Conservation (phyloP, 1,284 basidiomycete species). For the Irpex sp. region DNA sequence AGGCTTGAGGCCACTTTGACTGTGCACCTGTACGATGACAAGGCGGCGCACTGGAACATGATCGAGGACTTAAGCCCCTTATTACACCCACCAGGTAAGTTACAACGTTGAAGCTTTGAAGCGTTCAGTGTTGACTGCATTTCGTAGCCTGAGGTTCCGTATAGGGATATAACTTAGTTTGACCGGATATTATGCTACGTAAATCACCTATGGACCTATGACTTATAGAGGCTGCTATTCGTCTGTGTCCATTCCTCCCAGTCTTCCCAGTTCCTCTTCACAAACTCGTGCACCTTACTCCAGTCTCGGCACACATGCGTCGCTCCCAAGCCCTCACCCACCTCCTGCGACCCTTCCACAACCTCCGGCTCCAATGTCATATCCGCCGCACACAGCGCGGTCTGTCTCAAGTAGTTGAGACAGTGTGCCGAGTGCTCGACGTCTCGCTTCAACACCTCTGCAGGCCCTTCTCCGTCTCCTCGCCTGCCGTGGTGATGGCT, state of each 20-base stretch:
- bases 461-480: neutral
- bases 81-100: neutral
- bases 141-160: too few species aligned
- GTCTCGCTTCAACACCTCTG: constrained; percentile 1
- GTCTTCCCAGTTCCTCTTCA: constrained; percentile 8
- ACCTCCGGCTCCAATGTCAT: constrained; percentile 32
- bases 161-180: too few species aligned
- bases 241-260: constrained; percentile 1
- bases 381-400: constrained; percentile 34
- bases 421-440: constrained; percentile 23
- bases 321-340: constrained; percentile 23
- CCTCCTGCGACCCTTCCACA: constrained; percentile 16
- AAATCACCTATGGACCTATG: too few species aligned
- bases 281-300: constrained; percentile 23
- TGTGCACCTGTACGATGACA: neutral
- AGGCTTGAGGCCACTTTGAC: neutral
- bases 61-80: neutral
- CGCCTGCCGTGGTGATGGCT: constrained; percentile 8
- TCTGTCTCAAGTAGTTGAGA: constrained; percentile 31
- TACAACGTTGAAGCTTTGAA: too few species aligned
- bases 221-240: neutral
- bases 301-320: constrained; percentile 32
- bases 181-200: too few species aligned
- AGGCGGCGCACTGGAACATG: neutral
- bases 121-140: too few species aligned